Percentiles rank a stretch among this genome's conserved stretches.
Evolutionary conservation across 1,139 yeast species (phyloP).

Genomic region (Geotrichum macrosporum): DNA sequence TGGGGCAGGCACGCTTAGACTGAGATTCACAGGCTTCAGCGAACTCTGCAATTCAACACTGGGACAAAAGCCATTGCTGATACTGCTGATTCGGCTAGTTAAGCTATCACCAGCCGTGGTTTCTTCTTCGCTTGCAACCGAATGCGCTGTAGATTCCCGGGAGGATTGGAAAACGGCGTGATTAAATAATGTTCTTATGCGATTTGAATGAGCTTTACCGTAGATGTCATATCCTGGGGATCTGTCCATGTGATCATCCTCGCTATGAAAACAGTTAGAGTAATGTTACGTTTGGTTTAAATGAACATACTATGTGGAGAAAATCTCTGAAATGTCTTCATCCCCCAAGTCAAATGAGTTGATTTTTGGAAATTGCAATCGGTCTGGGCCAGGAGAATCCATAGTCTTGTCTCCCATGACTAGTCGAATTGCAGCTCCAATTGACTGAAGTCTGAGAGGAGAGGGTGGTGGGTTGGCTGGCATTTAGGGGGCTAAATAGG

Average conservation of each 20-base stretch:
- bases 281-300: no score
- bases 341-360: background rate
- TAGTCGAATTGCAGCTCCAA: constrained; percentile 18
- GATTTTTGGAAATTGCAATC: background rate
- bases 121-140: background rate
- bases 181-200: no score
- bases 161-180: background rate
- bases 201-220: no score
- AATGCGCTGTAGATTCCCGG: no score
- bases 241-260: background rate
- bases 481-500: no score
- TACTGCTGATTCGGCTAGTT: background rate
- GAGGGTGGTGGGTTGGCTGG: no score
- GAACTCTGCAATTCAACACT: no score
- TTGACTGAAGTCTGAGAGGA: constrained; percentile 12
- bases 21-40: background rate
- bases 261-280: background rate
- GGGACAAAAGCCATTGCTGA: background rate
- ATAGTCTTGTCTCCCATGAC: constrained; percentile 6
- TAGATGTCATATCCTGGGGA: background rate
- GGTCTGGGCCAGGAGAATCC: constrained; percentile 6
- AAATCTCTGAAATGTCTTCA: background rate
- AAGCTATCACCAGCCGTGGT: background rate
- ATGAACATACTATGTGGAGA: background rate
- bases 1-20: background rate